A percentile compares a stretch with the other conserved stretches of the same genome.
Conservation (phyloP, 352 stramenopile species). For the Phytopythium boreale region DNA sequence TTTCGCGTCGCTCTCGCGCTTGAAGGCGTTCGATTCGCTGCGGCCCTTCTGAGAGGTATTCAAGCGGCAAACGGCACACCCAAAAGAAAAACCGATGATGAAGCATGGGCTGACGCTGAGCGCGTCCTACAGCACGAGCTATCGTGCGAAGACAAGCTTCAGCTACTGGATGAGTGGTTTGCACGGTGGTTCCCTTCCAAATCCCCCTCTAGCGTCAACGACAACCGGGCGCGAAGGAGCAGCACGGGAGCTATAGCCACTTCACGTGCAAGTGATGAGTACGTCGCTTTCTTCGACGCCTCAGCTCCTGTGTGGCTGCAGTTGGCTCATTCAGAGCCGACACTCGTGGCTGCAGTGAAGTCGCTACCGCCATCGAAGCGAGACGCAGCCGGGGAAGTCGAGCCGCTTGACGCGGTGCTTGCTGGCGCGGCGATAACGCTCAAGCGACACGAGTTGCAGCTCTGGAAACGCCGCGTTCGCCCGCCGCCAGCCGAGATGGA, state of each 20-base stretch:
- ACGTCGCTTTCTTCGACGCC: slow-evolving; percentile 58
- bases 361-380: background rate
- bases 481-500: slow-evolving; percentile 44
- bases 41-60: slow-evolving; percentile 22
- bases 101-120: slow-evolving; percentile 9
- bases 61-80: slow-evolving; percentile 22
- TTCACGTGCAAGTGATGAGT: slow-evolving; percentile 25
- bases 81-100: slow-evolving; percentile 26
- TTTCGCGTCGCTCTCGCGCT: slow-evolving; percentile 43
- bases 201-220: slow-evolving; percentile 8
- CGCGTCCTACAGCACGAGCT: slow-evolving; percentile 17
- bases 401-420: slow-evolving; percentile 7
- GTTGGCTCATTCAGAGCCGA: slow-evolving; percentile 44
- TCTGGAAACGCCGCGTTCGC: slow-evolving; percentile 63
- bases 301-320: slow-evolving; percentile 61
- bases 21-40: slow-evolving; percentile 40
- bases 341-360: slow-evolving; percentile 17
- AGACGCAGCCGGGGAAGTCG: background rate
- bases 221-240: slow-evolving; percentile 7
- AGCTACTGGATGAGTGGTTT: slow-evolving; percentile 46
- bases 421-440: slow-evolving; percentile 22
- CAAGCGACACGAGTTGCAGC: slow-evolving; percentile 55
- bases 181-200: slow-evolving; percentile 39
- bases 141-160: slow-evolving; percentile 40
- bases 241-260: slow-evolving; percentile 10